phyloP scores from a whole-genome alignment of 345 rosid genomes.

The Gossypium raimondii region DNA sequence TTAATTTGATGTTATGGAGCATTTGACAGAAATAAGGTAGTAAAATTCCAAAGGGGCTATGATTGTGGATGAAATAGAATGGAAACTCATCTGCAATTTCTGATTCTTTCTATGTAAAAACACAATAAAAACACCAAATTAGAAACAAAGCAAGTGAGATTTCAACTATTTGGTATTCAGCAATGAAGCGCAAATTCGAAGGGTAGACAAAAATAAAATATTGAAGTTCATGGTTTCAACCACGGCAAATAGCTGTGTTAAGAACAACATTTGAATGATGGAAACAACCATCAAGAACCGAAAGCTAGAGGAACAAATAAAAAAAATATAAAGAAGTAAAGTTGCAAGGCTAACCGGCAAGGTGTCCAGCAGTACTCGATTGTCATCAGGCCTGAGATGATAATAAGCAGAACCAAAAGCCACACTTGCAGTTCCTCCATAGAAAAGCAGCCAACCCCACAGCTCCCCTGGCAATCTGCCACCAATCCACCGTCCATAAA shows the following conservation, averaged over 20 bases:
- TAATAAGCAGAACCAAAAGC: constrained; percentile 43
- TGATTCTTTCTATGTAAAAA: no score
- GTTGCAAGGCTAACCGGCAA: no score
- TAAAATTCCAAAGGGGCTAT: background rate
- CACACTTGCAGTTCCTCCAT: constrained; percentile 41
- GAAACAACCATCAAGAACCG: no score
- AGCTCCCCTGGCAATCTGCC: constrained; percentile 71
- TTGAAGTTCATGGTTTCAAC: background rate
- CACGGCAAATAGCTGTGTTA: background rate
- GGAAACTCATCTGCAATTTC: no score
- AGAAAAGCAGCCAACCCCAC: constrained; percentile 77
- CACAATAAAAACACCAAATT: background rate
- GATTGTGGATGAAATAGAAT: background rate
- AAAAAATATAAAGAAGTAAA: no score
- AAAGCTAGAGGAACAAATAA: no score
- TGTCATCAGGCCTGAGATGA: constrained; percentile 78
- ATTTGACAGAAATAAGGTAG: background rate
- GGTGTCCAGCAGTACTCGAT: background rate
- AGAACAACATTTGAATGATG: background rate
- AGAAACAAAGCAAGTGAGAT: background rate
- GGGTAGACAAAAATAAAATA: background rate
- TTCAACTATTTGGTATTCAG: background rate
- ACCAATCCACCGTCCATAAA: constrained; percentile 18
- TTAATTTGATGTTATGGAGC: constrained; percentile 4
- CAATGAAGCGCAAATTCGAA: background rate